Base-by-base conservation (phyloP, 2,329 filamentous ascomycete species). In the Chaetoscypha palmicola region DNA sequence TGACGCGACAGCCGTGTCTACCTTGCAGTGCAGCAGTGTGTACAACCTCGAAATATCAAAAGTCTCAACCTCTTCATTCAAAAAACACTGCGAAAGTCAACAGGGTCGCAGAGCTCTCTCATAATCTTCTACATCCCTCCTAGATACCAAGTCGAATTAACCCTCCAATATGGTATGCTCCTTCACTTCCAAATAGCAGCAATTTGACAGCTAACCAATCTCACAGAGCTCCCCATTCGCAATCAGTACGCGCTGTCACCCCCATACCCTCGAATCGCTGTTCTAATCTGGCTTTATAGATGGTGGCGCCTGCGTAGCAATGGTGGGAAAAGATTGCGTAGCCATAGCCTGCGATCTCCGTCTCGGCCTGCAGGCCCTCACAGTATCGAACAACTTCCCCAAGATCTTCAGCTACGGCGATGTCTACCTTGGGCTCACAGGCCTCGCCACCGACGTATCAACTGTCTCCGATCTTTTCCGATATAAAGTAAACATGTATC, bases 401-500 rank as follows among this genome's bases (percentile, higher is more conserved):
- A 98, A 98, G 76, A 87, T 98, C 76, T 97, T 97, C 81, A 81
- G 84, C 68, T 97, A 94, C 76, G 89, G 88, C 62, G 87, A 91
- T 63, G 87, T 92, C 60, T 96, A 94, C 70, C 85, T 98, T 26
- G 92, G 92, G 45, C 81, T 98, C 49, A 97, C 92, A 3, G 92
- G 92, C 44, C 86, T 98, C 40, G 92, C 92, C 49, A 98, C 92
- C 58, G 92, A 98, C 66, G 89, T 98, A 54, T 79, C 79, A 54
- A 97, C 91, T 58, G 91, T 98, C 57, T 86, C 83, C 60, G 91
- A 98, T 70, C 83, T 97, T 57, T 94, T 98, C 79, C 89, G 92
- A 64, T 97, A 95, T 81, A 98, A 98, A 77, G 88, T 94, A 68
- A 98, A 98, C 79, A 94, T 98, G 86, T 98, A 98, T 79, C 86